Percentiles rank a stretch among this genome's conserved stretches.
phyloP scores from a whole-genome alignment of 805 yeast species.

The Suhomyces xylopsoci region DNA sequence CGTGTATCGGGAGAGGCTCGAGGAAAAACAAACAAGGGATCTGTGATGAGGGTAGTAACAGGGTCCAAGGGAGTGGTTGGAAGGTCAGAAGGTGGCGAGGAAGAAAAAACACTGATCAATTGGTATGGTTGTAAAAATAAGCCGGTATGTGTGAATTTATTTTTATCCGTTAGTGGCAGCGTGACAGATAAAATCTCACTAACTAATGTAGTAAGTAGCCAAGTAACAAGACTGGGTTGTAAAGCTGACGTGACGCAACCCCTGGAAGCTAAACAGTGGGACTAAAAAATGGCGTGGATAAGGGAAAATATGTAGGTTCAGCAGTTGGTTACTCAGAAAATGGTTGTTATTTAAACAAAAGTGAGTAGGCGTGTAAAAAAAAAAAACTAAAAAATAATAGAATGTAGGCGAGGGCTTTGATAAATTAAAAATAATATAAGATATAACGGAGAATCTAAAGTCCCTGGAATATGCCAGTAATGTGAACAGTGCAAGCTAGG shows the following conservation, averaged over 20 bases:
- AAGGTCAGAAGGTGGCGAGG: not conserved
- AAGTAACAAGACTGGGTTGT: not conserved
- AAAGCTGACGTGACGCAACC: slow-evolving; percentile 1
- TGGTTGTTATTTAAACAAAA: slow-evolving; percentile 6
- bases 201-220: not conserved
- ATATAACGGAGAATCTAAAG: not conserved
- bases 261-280: not conserved
- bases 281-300: slow-evolving; percentile 1
- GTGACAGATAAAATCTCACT: not conserved
- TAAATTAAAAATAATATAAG: not conserved
- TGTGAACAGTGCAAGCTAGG: not conserved
- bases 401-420: not conserved
- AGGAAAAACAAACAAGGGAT: not conserved
- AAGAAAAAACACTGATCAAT: not conserved
- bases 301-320: not conserved
- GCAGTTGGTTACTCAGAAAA: slow-evolving; percentile 4
- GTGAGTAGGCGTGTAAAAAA: not conserved
- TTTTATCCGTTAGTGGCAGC: not conserved
- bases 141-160: not conserved
- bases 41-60: not conserved
- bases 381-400: not conserved
- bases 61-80: not conserved
- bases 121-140: not conserved
- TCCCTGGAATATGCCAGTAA: slow-evolving; percentile 1
- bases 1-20: not conserved